Evolutionary conservation across 2,329 filamentous ascomycete species (phyloP).

Genomic region (Fusarium equiseti): DNA sequence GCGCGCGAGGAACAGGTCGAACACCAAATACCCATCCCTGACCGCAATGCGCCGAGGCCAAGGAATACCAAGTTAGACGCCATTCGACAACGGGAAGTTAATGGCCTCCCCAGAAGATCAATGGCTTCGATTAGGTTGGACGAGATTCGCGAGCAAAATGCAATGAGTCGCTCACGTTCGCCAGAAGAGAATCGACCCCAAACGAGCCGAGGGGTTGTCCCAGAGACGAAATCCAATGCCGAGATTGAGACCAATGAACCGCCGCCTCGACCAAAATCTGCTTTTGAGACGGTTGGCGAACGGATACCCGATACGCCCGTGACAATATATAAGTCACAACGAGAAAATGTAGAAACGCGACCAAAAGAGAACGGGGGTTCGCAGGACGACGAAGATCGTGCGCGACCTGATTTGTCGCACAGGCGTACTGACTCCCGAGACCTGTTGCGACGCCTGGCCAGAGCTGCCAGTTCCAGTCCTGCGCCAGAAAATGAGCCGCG

Average conservation of each 20-base stretch:
- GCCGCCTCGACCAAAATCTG: slow-evolving; percentile 39
- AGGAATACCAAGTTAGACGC: slow-evolving; percentile 64
- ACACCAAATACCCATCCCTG: slow-evolving; percentile 49
- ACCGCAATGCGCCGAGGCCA: slow-evolving; percentile 47
- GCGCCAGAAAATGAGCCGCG: slow-evolving; percentile 47
- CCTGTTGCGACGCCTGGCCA: slow-evolving; percentile 62
- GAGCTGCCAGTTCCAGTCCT: slow-evolving; percentile 61
- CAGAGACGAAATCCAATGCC: slow-evolving; percentile 18
- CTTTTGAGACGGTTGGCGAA: slow-evolving; percentile 49
- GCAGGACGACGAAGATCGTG: slow-evolving; percentile 28
- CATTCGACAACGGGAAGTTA: slow-evolving; percentile 59
- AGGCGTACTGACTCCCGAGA: slow-evolving; percentile 59
- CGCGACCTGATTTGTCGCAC: slow-evolving; percentile 36
- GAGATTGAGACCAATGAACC: slow-evolving; percentile 36
- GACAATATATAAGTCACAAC: slow-evolving; percentile 53
- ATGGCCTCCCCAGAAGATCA: slow-evolving; percentile 59
- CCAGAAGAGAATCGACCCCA: slow-evolving; percentile 55
- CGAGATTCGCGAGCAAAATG: slow-evolving; percentile 65
- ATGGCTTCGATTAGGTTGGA: slow-evolving; percentile 64
- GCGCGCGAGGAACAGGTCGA: slow-evolving; percentile 51
- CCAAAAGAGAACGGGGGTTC: slow-evolving; percentile 7
- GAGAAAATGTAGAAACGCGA: slow-evolving; percentile 26
- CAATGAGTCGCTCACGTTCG: slow-evolving; percentile 58
- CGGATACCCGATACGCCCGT: slow-evolving; percentile 56
- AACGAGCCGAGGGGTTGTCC: slow-evolving; percentile 39